Base-by-base conservation (phyloP, 192 early-diverging fungal genomes). In the Kappamyces sp. region DNA sequence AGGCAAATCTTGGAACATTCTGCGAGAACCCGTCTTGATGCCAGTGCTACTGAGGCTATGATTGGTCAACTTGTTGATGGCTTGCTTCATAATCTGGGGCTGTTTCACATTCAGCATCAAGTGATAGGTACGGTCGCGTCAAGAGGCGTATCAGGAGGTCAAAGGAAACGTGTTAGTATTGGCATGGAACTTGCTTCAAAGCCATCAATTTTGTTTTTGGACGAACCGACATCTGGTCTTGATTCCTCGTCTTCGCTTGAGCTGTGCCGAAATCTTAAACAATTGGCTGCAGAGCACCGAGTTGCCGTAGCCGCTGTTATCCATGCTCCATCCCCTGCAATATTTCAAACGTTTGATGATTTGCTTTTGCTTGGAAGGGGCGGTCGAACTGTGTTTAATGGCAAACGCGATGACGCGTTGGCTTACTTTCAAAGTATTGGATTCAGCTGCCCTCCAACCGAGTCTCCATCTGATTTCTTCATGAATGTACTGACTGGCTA, bases 61-160 rank as follows among this genome's bases (percentile, higher is more conserved):
- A 80, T 43, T 45, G 80, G 4, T 75, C 79, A 7, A 72, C n/a
- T n/a, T 79, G 11, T 53, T 64, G 30, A 4, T 49, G 4, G 4
- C 6, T 30, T 49, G 15, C 8, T 49, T 55, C 7, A 15, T 49
- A 30, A 30, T 12, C 48, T 78, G 5, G 48, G 32, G 12, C 34
- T 2, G 5, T 36, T 3, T 2, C 62, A 69, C 35, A 63, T 75
- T 45, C 52, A 62, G 3, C 22, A 73, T 47, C 42, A 51, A 8
- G 8, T 53, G 35, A 81, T 95, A 35, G 92, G 92, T 22, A 73
- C 84, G 12, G 87, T 86, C 50, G 68, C 80, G 5, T 76, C 76
- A 57, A 67, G 88, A 54, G 93, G 93, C 61, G 86, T 95, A 45
- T 84, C 77, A 5, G 85, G 85, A 59, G 85, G 85, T 34, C 84